Evolutionary conservation across 2,329 filamentous ascomycete species (phyloP), one percentile per base, ranked within the genome.

Genomic region (Venturia effusa): DNA sequence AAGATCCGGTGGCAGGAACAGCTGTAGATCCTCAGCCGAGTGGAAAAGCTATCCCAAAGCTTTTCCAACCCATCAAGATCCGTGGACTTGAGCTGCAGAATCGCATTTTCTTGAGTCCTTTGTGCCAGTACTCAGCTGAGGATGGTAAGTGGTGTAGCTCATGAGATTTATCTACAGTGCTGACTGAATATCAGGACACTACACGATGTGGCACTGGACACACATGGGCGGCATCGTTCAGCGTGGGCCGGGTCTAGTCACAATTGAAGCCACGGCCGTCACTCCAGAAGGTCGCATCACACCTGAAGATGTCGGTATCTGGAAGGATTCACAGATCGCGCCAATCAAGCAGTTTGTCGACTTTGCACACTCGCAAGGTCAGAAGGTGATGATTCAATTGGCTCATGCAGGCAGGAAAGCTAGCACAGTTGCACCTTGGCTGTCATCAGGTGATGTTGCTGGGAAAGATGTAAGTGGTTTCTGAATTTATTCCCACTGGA

Each of bases 301-400:
- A 0, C 90, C 91, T 1, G 81, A 92, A 73, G 89, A 93, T 72
- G 77, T 79, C 15, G 91, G 92, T 0, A 77, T 97, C 8, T 97
- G 92, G 92, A 81, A 88, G 67, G 92, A 96, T 73, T 85, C 82
- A 40, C 92, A 97, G 74, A 87, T 92, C 66, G 86, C 82, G 67
- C 86, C 87, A 0, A 77, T 95, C 65, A 83, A 81, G 71, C 82
- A 83, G 65, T 82, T 93, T 57, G 84, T 87, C 41, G 89, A 95
- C 66, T 95, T 92, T 67, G 84, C 88, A 2, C 91, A 95, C 77
- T 85, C 83, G 32, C 92, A 96, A 75, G 83, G 81, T 71, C 86
- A 91, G 70, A 85, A 88, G 67, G 85, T 90, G 62, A 90, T 84
- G 61, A 87, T 96, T 66, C 92, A 96, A 77, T 80, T 96, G 4